These are phyloP conservation scores for Achlya hypogyna DNA, from an alignment of 352 stramenopile species.

Conservation along the genomic window DNA sequence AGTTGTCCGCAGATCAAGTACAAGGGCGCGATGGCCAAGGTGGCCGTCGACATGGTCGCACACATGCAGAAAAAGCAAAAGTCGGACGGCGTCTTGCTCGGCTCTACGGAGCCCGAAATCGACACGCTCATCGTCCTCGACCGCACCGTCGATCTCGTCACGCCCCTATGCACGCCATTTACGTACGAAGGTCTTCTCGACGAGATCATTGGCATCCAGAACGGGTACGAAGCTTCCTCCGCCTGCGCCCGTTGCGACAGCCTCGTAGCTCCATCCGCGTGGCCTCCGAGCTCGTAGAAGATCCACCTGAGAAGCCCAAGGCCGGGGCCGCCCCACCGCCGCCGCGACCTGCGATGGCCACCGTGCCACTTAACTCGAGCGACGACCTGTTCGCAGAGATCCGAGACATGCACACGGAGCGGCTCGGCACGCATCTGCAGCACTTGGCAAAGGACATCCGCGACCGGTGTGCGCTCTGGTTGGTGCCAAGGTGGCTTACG, in stretches of 20 bases:
- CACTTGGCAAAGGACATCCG: conserved; percentile 92
- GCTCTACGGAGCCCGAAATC: conserved; percentile 79
- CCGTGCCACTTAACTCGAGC: conserved; percentile 91
- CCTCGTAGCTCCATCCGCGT: conserved; percentile 53
- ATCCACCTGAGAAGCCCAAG: conserved; percentile 29
- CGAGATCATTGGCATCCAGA: conserved; percentile 92
- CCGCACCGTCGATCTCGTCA: conserved; percentile 92
- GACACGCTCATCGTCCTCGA: conserved; percentile 93
- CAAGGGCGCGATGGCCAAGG: conserved; percentile 85
- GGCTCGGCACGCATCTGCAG: conserved; percentile 93
- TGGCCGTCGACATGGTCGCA: conserved; percentile 88
- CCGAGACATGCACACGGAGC: conserved; percentile 94
- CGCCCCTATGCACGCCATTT: conserved; percentile 91
- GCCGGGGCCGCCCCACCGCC: conserved; percentile 22
- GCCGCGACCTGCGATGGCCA: conserved; percentile 48
- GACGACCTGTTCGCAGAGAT: conserved; percentile 94
- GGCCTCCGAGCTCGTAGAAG: conserved; percentile 67
- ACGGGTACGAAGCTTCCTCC: conserved; percentile 34
- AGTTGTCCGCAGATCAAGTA: conserved; percentile 61
- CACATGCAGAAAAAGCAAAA: conserved; percentile 89
- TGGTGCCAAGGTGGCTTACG: neutral
- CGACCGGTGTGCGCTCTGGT: conserved; percentile 44
- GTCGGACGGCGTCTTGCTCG: conserved; percentile 63
- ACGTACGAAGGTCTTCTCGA: conserved; percentile 97
- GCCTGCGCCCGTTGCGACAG: neutral